These are phyloP conservation scores for Lolium rigidum DNA, from an alignment of 176 grass and related monocot genomes.

Conservation along the genomic window DNA sequence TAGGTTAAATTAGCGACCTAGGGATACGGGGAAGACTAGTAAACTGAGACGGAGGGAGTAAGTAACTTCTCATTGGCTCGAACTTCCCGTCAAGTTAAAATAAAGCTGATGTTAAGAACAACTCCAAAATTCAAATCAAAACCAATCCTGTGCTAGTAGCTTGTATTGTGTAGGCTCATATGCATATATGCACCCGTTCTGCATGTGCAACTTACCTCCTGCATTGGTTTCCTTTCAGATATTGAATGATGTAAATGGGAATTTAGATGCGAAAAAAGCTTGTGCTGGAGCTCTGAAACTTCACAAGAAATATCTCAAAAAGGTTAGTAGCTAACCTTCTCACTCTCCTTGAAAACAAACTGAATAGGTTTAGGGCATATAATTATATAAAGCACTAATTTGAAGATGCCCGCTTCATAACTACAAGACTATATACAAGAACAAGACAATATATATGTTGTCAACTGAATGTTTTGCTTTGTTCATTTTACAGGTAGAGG, in stretches of 20 bases:
- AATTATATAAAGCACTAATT: background rate
- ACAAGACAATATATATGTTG: background rate
- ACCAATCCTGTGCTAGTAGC: background rate
- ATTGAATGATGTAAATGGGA: slow-evolving; percentile 93
- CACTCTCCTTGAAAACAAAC: background rate
- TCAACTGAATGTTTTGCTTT: background rate
- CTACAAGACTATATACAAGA: background rate
- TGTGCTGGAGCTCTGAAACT: slow-evolving; percentile 94
- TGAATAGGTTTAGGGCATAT: slow-evolving; percentile 12
- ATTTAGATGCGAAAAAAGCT: slow-evolving; percentile 96
- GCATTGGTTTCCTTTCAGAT: slow-evolving; percentile 63
- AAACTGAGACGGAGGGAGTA: no score
- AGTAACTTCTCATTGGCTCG: background rate
- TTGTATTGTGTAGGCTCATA: slow-evolving; percentile 1
- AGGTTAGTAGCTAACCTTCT: slow-evolving; percentile 49
- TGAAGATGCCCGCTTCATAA: background rate
- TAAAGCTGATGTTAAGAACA: background rate
- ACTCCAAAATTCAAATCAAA: background rate
- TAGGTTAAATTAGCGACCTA: no score
- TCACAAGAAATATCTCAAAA: slow-evolving; percentile 97
- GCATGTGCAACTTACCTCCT: slow-evolving; percentile 21
- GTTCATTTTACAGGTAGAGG: slow-evolving; percentile 43
- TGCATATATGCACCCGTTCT: background rate
- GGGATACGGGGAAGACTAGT: no score
- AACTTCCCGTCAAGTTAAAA: background rate